phyloP scores from a whole-genome alignment of 2,329 filamentous ascomycete genomes.

The Aspergillus latus region DNA sequence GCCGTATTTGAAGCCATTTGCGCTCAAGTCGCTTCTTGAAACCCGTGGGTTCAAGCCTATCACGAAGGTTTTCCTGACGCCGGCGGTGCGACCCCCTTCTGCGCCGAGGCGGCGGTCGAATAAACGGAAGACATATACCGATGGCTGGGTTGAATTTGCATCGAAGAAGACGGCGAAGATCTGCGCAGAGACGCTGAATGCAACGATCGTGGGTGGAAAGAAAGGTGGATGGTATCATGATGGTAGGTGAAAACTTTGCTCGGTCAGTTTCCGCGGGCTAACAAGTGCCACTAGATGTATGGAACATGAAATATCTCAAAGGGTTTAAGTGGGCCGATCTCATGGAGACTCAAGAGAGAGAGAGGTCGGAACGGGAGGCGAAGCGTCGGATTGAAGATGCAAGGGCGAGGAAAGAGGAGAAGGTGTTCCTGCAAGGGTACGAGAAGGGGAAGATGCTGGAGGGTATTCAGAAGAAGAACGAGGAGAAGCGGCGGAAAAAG shows the following conservation, averaged over 20 bases:
- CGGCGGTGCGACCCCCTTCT: slow-evolving; percentile 30
- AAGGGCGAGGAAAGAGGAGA: slow-evolving; percentile 45
- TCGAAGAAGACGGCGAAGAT: slow-evolving; percentile 47
- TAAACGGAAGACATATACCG: slow-evolving; percentile 45
- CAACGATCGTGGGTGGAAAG: slow-evolving; percentile 43
- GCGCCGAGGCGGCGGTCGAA: slow-evolving; percentile 32
- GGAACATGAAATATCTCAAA: slow-evolving; percentile 48
- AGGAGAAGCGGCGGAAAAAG: slow-evolving; percentile 37
- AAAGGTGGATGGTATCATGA: slow-evolving; percentile 50
- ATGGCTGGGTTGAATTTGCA: slow-evolving; percentile 51
- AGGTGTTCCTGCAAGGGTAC: slow-evolving; percentile 45
- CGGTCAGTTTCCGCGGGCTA: neutral
- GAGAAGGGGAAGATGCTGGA: slow-evolving; percentile 42
- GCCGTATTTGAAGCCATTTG: slow-evolving; percentile 50
- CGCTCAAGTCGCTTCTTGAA: slow-evolving; percentile 44
- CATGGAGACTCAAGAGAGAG: slow-evolving; percentile 46
- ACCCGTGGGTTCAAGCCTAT: slow-evolving; percentile 45
- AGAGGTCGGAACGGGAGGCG: slow-evolving; percentile 44
- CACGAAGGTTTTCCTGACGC: slow-evolving; percentile 46
- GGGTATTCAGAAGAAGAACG: slow-evolving; percentile 47
- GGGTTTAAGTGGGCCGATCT: slow-evolving; percentile 47
- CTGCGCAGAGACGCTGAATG: slow-evolving; percentile 48
- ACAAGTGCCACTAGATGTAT: slow-evolving; percentile 29
- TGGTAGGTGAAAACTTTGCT: slow-evolving; percentile 16
- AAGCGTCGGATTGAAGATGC: slow-evolving; percentile 44